These are phyloP conservation scores for Aureobasidium sp. DNA, from an alignment of 2,329 filamentous ascomycete genomes.

Conservation along the genomic window DNA sequence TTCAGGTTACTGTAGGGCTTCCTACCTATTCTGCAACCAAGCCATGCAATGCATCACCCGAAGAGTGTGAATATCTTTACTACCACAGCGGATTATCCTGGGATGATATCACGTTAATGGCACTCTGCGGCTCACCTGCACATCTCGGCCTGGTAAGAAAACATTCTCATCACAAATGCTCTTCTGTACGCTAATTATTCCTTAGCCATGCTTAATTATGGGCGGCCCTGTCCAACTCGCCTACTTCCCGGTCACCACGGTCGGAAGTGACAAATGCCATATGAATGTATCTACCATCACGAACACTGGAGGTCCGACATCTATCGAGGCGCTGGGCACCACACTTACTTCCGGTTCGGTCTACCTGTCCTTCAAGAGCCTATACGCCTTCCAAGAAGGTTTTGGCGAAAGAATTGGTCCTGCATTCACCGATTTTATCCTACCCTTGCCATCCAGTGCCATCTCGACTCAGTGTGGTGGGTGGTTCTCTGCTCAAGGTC, in stretches of 20 bases:
- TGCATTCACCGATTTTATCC: slow-evolving; percentile 18
- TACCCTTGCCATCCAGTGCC: slow-evolving; percentile 17
- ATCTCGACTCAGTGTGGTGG: slow-evolving; percentile 19
- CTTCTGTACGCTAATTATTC: not conserved
- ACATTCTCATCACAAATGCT: not conserved
- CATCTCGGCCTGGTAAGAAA: slow-evolving; percentile 1
- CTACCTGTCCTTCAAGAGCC: slow-evolving; percentile 18
- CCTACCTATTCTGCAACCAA: slow-evolving; percentile 11
- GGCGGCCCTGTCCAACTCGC: slow-evolving; percentile 19
- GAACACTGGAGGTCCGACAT: not conserved
- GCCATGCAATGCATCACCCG: slow-evolving; percentile 13
- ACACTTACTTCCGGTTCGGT: slow-evolving; percentile 17
- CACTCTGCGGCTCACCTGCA: slow-evolving; percentile 15
- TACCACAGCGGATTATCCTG: slow-evolving; percentile 11
- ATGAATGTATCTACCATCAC: slow-evolving; percentile 8
- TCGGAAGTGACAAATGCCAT: slow-evolving; percentile 1
- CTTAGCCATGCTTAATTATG: slow-evolving; percentile 16
- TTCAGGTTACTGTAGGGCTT: not conserved
- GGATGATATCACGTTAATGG: slow-evolving; percentile 7
- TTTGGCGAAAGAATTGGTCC: slow-evolving; percentile 16
- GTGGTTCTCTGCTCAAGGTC: not conserved
- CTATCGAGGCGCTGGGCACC: slow-evolving; percentile 15
- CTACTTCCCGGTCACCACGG: slow-evolving; percentile 19
- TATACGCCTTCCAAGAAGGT: slow-evolving; percentile 17
- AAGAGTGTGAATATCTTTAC: slow-evolving; percentile 16